Evolutionary conservation across 179 eudicot species (phyloP), one percentile per base, ranked within the genome.

Genomic region (Heliamphora pulchella): DNA sequence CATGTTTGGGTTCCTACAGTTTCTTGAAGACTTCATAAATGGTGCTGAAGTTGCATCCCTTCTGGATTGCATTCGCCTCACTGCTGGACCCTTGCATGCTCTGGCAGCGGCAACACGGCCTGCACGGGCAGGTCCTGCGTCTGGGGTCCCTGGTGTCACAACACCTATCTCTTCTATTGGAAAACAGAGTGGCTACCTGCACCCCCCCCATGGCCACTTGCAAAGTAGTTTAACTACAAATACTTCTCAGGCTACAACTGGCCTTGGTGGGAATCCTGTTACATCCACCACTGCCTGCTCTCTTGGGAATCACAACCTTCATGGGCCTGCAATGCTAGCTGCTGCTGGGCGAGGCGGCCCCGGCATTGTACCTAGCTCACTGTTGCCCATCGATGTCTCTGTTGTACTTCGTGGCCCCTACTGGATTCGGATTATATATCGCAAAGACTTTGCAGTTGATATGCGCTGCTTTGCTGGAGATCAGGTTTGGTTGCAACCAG

Each of bases 401-500:
- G 98, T 94, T 65, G 99, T 96, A 18, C 92, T 96, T 68, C 89
- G 98, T 83, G 97, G 99, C 44, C 99, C 99, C 18, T 94, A 96
- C 77, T 96, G 99, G 99, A 91, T 96, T 82, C 89, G 98, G 55
- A 90, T 96, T 63, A 90, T 94, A 77, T 96, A 94, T 81, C 93
- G 98, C 41, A 94, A 96, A 85, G 75, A 88, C 66, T 96, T 96
- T 86, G 94, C 98, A 39, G 98, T 96, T 58, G 99, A 96, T 81
- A 94, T 96, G 99, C 93, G 99, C 80, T 96, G 99, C 85, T 96
- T 91, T 90, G 98, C 97, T 76, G 98, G 98, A 78, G 99, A 96
- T 86, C 99, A 96, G 86, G 98, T 96, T 39, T 96, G 99, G 99
- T 86, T 96, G 86, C 99, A 96, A 81, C 99, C 99, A 39, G 98